Percentiles rank a stretch among this genome's conserved stretches.
Evolutionary conservation across 2,329 filamentous ascomycete genomes (phyloP).

Genomic region (Cytospora piceicola): DNA sequence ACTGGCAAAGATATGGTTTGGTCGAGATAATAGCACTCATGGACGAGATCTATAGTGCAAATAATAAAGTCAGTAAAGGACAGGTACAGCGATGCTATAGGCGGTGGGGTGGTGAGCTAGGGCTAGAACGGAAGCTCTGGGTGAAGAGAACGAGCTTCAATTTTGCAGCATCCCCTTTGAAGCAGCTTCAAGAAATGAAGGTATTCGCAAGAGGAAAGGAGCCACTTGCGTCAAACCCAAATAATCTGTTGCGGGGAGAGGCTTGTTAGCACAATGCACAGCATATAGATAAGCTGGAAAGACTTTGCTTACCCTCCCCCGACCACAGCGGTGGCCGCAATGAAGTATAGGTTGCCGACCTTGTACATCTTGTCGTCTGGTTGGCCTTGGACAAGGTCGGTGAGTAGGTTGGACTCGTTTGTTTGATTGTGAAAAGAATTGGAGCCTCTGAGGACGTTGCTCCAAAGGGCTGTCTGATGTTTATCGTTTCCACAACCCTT

Average conservation of each 20-base stretch:
- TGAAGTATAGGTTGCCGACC: conserved; percentile 48
- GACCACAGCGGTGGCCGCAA: conserved; percentile 49
- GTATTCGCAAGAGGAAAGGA: neutral
- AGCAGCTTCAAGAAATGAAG: neutral
- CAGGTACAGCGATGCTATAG: neutral
- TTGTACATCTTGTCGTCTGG: conserved; percentile 16
- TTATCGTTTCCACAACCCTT: neutral
- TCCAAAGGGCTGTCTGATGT: neutral
- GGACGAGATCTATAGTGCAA: conserved; percentile 39
- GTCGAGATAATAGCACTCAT: conserved; percentile 50
- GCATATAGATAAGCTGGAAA: no score
- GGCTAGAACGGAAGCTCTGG: no score
- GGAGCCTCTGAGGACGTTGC: neutral
- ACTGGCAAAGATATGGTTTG: conserved; percentile 47
- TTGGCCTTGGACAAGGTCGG: conserved; percentile 4
- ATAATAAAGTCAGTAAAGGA: neutral
- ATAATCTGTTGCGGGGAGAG: neutral
- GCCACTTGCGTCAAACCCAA: conserved; percentile 20
- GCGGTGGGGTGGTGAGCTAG: neutral
- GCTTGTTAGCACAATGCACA: no score
- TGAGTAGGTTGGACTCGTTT: neutral
- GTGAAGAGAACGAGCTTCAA: neutral
- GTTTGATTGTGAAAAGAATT: neutral
- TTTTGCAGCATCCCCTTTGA: neutral
- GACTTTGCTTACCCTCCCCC: conserved; percentile 32